These are phyloP conservation scores for Tilletia walkeri DNA, from an alignment of 1,284 basidiomycete genomes.

Conservation along the genomic window DNA sequence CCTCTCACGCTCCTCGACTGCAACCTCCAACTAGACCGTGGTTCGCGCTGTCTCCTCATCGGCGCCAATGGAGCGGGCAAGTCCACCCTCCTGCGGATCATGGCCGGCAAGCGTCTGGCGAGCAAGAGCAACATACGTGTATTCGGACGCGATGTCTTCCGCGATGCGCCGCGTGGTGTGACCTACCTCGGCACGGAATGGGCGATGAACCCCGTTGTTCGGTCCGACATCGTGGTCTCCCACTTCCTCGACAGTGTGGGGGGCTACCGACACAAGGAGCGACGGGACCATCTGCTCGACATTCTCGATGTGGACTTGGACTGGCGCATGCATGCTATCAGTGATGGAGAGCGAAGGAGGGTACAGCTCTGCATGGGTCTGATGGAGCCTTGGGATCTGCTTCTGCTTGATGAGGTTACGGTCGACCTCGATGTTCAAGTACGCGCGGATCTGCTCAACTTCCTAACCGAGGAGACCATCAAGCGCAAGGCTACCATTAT, in stretches of 20 bases:
- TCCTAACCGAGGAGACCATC: slow-evolving; percentile 80
- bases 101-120: slow-evolving; percentile 73
- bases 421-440: slow-evolving; percentile 98
- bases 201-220: slow-evolving; percentile 95
- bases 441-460: slow-evolving; percentile 81
- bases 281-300: slow-evolving; percentile 80
- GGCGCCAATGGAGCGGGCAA: slow-evolving; percentile 74
- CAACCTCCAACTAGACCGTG: slow-evolving; percentile 40
- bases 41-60: slow-evolving; percentile 50
- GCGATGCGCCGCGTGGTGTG: slow-evolving; percentile 40
- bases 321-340: slow-evolving; percentile 81
- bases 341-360: slow-evolving; percentile 87
- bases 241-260: slow-evolving; percentile 80
- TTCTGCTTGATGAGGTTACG: slow-evolving; percentile 94
- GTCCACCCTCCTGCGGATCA: slow-evolving; percentile 86
- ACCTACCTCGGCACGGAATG: slow-evolving; percentile 77
- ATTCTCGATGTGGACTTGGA: slow-evolving; percentile 83
- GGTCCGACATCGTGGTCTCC: slow-evolving; percentile 61
- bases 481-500: slow-evolving; percentile 81
- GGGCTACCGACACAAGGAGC: slow-evolving; percentile 86
- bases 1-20: slow-evolving; percentile 35
- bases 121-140: slow-evolving; percentile 44
- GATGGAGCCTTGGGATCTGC: slow-evolving; percentile 90
- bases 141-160: slow-evolving; percentile 53
- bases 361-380: slow-evolving; percentile 96